Evolutionary conservation across 768 basidiomycete genomes (phyloP), one percentile per base, ranked within the genome.

Genomic region (Russula sp.): DNA sequence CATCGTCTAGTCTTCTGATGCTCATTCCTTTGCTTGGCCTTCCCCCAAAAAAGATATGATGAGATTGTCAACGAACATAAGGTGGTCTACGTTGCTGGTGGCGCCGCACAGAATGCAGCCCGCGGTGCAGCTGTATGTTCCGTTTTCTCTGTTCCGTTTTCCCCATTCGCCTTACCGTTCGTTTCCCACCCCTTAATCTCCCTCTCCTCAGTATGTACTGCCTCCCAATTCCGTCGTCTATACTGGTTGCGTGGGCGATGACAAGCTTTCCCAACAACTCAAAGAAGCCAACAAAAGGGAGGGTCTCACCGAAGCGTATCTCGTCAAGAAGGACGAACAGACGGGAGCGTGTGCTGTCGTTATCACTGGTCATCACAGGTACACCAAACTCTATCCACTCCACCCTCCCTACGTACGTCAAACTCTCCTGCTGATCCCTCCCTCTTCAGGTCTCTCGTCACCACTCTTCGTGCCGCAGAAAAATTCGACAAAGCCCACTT

Each of bases 331-430:
- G 65, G 88, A 86, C 61, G 85, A 86, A 71, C 85, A 91, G 75
- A 98, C 97, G 7, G 97, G 97, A 60, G 94, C 97, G 56, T 99
- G 97, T 72, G 96, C 92, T 16, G 97, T 98, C 66, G 75, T 99
- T 67, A 84, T 98, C 75, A 98, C 94, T 54, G 92, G 89, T 48
- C 93, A 97, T 76, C 71, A 97, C 74, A 83, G 96, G 91, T 93
- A 65, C 35, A 81, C 66, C n/a, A 6, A 56, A 36, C 47, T 47
- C 5, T 18, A 18, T 53, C 42, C 22, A 22, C 34, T 36, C 9
- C 6, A 38, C 18, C 18, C 5, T 9, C 39, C 20, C 16, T 14
- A 13, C 39, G 11, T 18, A 5, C 22, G n/a, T n/a, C n/a, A n/a
- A n/a, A n/a, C 14, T 14, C 32, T 55, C 54, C 55, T 47, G 36